phyloP scores from a whole-genome alignment of 2,329 filamentous ascomycete species.

The Talaromyces sp. region DNA sequence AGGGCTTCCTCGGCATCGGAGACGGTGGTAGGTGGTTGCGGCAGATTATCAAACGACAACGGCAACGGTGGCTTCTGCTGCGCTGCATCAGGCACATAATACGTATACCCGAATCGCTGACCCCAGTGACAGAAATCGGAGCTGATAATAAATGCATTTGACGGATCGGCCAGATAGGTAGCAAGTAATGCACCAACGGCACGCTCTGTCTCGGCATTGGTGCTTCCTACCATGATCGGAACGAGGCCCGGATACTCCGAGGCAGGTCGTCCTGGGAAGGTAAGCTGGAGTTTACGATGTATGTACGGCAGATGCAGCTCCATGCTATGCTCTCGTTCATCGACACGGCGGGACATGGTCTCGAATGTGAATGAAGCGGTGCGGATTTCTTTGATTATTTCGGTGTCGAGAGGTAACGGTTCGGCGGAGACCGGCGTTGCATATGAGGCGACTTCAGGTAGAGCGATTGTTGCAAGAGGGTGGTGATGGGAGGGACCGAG shows the following conservation, averaged over 20 bases:
- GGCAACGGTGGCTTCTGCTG: conserved; percentile 32
- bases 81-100: conserved; percentile 58
- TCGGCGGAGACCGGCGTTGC: conserved; percentile 40
- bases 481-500: conserved; percentile 89
- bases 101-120: conserved; percentile 72
- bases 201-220: conserved; percentile 60
- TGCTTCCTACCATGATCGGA: conserved; percentile 80
- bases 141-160: conserved; percentile 78
- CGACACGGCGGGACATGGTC: conserved; percentile 59
- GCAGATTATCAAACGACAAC: conserved; percentile 38
- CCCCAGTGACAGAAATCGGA: conserved; percentile 99
- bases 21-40: conserved; percentile 31
- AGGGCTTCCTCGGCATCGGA: conserved; percentile 26
- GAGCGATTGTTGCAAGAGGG: conserved; percentile 69
- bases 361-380: conserved; percentile 34
- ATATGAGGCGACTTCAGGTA: conserved; percentile 62
- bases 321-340: conserved; percentile 83
- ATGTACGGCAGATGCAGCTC: conserved; percentile 97
- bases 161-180: conserved; percentile 68
- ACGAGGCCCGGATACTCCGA: conserved; percentile 67
- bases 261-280: conserved; percentile 43
- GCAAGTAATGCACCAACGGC: conserved; percentile 65
- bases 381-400: conserved; percentile 37
- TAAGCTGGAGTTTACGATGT: conserved; percentile 65
- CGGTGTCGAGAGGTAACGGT: conserved; percentile 41